Percentiles rank a stretch among this genome's conserved stretches.
Evolutionary conservation across 2,329 filamentous ascomycete species (phyloP).

Genomic region (Aureobasidium sp.): DNA sequence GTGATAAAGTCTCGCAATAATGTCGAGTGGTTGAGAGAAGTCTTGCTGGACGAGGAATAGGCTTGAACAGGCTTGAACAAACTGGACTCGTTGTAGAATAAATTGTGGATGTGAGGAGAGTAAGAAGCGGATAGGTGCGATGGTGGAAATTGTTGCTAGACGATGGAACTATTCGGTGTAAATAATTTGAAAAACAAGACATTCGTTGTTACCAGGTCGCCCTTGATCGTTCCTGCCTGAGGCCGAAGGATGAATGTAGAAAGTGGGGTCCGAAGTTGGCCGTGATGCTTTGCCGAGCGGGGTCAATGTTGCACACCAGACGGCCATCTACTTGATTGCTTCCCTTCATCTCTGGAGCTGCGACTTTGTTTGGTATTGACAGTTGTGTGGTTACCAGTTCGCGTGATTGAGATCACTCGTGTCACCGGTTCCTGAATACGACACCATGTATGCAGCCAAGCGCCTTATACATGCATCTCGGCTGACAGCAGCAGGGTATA

Average conservation of each 20-base stretch:
- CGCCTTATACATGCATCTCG: not conserved
- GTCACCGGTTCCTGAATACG: not conserved
- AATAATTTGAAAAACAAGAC: not conserved
- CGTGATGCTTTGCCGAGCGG: slow-evolving; percentile 2
- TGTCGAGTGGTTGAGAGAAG: not conserved
- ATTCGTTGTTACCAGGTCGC: not conserved
- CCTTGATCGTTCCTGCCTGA: not conserved
- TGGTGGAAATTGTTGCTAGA: not conserved
- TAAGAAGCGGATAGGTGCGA: not conserved
- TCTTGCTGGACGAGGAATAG: not conserved
- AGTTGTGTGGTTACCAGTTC: not conserved
- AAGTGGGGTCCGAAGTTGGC: slow-evolving; percentile 6
- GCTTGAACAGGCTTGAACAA: not conserved
- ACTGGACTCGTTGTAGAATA: not conserved
- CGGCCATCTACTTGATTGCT: not conserved
- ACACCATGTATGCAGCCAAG: slow-evolving; percentile 5
- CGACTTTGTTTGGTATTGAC: not conserved
- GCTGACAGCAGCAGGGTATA: slow-evolving; percentile 38
- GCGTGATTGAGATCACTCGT: not conserved
- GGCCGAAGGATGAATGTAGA: not conserved
- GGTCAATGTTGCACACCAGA: not conserved
- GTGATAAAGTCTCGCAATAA: not conserved
- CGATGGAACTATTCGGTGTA: not conserved
- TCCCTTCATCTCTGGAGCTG: not conserved
- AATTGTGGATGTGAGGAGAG: no score